Evolutionary conservation across 345 rosid species (phyloP).

Genomic region (Odontarrhena argentea): DNA sequence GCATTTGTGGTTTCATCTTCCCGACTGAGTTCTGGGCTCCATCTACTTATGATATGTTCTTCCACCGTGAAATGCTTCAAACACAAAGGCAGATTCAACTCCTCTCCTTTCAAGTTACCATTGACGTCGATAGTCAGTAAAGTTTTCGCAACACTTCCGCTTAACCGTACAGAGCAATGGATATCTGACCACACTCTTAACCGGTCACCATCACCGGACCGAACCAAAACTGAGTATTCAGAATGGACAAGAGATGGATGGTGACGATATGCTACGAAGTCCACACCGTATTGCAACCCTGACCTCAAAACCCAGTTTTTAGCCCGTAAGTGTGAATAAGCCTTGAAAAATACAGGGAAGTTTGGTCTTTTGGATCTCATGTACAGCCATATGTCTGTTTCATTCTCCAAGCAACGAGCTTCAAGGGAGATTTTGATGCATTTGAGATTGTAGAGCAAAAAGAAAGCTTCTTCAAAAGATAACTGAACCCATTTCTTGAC

Average conservation of each 20-base stretch:
- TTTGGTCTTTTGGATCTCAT: constrained; percentile 49
- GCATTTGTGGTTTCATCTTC: constrained; percentile 48
- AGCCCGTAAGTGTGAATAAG: constrained; percentile 65
- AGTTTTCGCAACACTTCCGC: constrained; percentile 82
- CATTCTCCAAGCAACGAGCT: constrained; percentile 40
- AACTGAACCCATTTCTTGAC: constrained; percentile 74
- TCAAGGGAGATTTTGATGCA: constrained; percentile 58
- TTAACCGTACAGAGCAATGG: constrained; percentile 61
- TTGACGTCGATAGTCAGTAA: constrained; percentile 54
- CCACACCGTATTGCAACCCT: constrained; percentile 76
- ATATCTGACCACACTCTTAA: constrained; percentile 75
- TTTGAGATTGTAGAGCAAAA: constrained; percentile 52
- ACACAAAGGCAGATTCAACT: constrained; percentile 40
- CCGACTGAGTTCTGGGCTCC: constrained; percentile 67
- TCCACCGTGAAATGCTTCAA: constrained; percentile 55
- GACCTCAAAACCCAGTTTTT: constrained; percentile 82
- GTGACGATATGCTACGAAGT: constrained; percentile 76
- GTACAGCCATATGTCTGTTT: constrained; percentile 54
- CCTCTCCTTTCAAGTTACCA: constrained; percentile 43
- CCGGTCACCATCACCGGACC: constrained; percentile 44
- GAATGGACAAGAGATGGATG: constrained; percentile 89
- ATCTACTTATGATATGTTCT: constrained; percentile 60
- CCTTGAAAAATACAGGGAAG: constrained; percentile 68
- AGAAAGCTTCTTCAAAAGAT: constrained; percentile 84
- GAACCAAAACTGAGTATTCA: constrained; percentile 68